A percentile compares a stretch with the other conserved stretches of the same genome.
Evolutionary conservation across 306 rosid species (phyloP).

Genomic region (Calophaca sinica): DNA sequence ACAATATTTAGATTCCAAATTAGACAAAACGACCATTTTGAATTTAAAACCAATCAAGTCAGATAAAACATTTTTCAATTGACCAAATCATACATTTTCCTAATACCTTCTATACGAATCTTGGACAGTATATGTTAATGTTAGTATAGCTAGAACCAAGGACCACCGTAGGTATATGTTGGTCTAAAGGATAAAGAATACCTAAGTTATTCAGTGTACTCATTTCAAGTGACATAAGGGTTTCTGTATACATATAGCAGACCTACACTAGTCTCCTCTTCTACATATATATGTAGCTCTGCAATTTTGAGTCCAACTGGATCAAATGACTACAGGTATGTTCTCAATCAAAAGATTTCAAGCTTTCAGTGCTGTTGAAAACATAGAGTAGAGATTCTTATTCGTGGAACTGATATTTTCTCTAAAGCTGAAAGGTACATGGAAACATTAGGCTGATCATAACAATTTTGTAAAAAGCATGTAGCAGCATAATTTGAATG

Average conservation of each 20-base stretch:
- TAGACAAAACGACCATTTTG: slow-evolving; percentile 17
- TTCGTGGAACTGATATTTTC: slow-evolving; percentile 16
- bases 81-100: slow-evolving; percentile 42
- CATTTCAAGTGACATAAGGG: slow-evolving; percentile 27
- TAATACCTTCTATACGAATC: slow-evolving; percentile 46
- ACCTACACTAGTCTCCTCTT: not conserved
- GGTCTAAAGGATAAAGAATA: slow-evolving; percentile 30
- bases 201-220: not conserved
- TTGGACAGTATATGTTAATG: slow-evolving; percentile 23
- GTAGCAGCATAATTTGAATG: not conserved
- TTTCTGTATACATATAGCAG: not conserved
- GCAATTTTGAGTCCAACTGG: not conserved
- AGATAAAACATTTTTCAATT: slow-evolving; percentile 28
- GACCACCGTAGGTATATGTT: slow-evolving; percentile 17
- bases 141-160: slow-evolving; percentile 26
- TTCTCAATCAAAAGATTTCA: not conserved
- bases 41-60: slow-evolving; percentile 27
- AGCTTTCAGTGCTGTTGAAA: slow-evolving; percentile 11
- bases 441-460: slow-evolving; percentile 6
- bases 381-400: not conserved
- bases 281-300: slow-evolving; percentile 8
- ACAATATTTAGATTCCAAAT: slow-evolving; percentile 30
- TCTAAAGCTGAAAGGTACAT: slow-evolving; percentile 3
- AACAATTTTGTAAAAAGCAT: not conserved
- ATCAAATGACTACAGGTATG: slow-evolving; percentile 19